A percentile compares a stretch with the other conserved stretches of the same genome.
Evolutionary conservation across 768 basidiomycete species (phyloP).

Genomic region (Xerocomellus chrysenteron): DNA sequence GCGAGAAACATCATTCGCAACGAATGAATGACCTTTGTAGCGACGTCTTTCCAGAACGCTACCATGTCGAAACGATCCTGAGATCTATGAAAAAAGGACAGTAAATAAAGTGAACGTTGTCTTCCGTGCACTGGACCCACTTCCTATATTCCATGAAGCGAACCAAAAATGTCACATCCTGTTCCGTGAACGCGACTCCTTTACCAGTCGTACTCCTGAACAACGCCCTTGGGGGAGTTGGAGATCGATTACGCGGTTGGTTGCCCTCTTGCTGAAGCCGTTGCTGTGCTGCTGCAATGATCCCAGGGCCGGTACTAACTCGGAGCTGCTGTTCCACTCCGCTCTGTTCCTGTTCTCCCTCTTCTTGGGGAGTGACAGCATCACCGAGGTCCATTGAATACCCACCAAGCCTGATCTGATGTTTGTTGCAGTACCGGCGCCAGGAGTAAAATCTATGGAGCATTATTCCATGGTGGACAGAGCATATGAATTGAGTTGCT

Average conservation of each 20-base stretch:
- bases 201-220: conserved; percentile 87
- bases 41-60: conserved; percentile 77
- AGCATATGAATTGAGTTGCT: conserved; percentile 15
- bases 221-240: conserved; percentile 76
- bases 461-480: neutral
- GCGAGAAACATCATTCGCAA: neutral
- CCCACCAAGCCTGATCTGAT: conserved; percentile 85
- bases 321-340: conserved; percentile 41
- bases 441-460: conserved; percentile 77
- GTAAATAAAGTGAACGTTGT: conserved; percentile 1
- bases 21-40: conserved; percentile 49
- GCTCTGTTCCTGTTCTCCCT: conserved; percentile 42
- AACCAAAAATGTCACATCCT: conserved; percentile 76
- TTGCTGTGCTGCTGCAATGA: conserved; percentile 45
- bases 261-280: conserved; percentile 38
- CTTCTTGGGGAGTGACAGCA: conserved; percentile 43
- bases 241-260: conserved; percentile 60
- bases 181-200: conserved; percentile 84
- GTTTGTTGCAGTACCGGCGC: conserved; percentile 90
- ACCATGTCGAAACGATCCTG: conserved; percentile 72
- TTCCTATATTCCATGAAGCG: conserved; percentile 76
- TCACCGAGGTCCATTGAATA: conserved; percentile 73
- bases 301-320: conserved; percentile 40
- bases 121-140: conserved; percentile 40
- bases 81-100: conserved; percentile 35